phyloP scores from a whole-genome alignment of 1,139 yeast species.

The Sugiyamaella novakii region DNA sequence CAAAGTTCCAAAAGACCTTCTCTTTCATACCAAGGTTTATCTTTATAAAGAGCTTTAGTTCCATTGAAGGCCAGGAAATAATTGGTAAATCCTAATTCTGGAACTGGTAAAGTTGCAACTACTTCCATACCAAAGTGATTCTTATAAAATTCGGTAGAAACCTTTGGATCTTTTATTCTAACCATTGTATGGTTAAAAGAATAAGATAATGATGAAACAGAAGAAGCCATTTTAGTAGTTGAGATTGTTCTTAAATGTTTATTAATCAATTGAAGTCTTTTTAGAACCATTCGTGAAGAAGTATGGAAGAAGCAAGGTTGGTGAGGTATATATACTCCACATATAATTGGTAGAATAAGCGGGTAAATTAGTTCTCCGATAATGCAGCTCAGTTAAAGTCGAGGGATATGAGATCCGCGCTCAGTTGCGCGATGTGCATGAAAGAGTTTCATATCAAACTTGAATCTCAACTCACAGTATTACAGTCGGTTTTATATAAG shows the following conservation, averaged over 20 bases:
- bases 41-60: slow-evolving; percentile 47
- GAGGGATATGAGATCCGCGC: too few relatives aligned
- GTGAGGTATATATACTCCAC: too few relatives aligned
- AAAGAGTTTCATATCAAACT: too few relatives aligned
- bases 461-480: too few relatives aligned
- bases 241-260: slow-evolving; percentile 1
- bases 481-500: too few relatives aligned
- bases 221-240: slow-evolving; percentile 12
- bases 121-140: slow-evolving; percentile 74
- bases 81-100: slow-evolving; percentile 60
- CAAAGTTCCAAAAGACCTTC: slow-evolving; percentile 84
- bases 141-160: slow-evolving; percentile 70
- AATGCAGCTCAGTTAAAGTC: too few relatives aligned
- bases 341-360: too few relatives aligned
- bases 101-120: slow-evolving; percentile 55
- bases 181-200: slow-evolving; percentile 51
- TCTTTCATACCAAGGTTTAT: slow-evolving; percentile 59
- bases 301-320: too few relatives aligned
- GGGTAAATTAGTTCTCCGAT: too few relatives aligned
- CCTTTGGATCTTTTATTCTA: slow-evolving; percentile 80
- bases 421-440: too few relatives aligned
- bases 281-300: not conserved
- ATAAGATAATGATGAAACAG: slow-evolving; percentile 20
- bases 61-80: slow-evolving; percentile 67
- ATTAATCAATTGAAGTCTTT: slow-evolving; percentile 2